Base-by-base conservation (phyloP, 345 rosid genomes). In the rapeseed (Brassica napus) region DNA sequence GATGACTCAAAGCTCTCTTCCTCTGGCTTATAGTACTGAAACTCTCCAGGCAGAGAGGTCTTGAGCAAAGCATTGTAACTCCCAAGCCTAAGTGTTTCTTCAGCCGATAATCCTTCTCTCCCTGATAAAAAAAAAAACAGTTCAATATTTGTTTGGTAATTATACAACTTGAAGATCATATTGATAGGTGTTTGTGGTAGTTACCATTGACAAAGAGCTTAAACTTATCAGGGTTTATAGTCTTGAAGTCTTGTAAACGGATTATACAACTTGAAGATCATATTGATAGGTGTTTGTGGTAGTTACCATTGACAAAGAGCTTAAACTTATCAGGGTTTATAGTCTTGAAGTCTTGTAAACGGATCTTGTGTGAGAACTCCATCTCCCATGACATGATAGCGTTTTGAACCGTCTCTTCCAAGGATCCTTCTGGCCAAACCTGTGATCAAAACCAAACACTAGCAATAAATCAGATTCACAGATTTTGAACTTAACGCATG, bases 341-440 rank as follows among this genome's bases (percentile, higher is more conserved):
- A 74, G 89, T 87, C 84, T 86, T 89, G 82, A 92, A 84, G 76
- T 89, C 97, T 58, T 85, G 86, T 31, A 92, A 83, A 28, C 84
- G 88, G 42, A 85, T 84, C 79, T 94, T 90, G 79, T 90, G 94
- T 11, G 94, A 89, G 18, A 92, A 71, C 76, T 94, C 97, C 97
- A 88, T 86, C 78, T 92, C 98, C 98, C 97, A 90, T 71, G 93
- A 81, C 83, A 90, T 90, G 21, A 94, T 77, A 1, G 97, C 97
- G 28, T 87, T 94, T 77, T 94, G 92, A 54, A 94, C 91, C 1
- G 76, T 82, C 79, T 90, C 98, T 86, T 90, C 98, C 7, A 90
- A 65, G 4, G 96, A 94, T 1, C 89, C 98, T 65, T 87, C 65
- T 39, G 90, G 84, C 98, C 96, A 94, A 61, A 83, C 97, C 97